Conservation (phyloP, 176 grass and related monocot species). For the Tillandsia fasciculata region DNA sequence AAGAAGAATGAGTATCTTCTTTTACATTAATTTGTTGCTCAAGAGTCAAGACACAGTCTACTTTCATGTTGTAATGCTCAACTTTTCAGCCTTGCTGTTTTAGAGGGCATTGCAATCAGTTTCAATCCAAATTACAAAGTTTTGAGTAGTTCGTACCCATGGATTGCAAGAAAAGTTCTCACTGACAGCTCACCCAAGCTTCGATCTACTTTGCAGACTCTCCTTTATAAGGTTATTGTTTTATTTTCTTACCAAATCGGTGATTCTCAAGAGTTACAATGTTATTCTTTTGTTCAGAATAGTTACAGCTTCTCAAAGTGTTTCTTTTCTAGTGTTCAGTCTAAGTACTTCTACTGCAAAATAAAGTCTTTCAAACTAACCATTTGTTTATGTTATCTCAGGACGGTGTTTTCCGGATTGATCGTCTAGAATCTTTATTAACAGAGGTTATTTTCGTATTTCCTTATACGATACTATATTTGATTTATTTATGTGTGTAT, state of each 20-base stretch:
- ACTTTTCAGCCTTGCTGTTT: constrained; percentile 85
- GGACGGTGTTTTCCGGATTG: constrained; percentile 83
- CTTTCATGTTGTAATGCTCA: not conserved
- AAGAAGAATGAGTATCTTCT: not conserved
- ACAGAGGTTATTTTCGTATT: constrained; percentile 52
- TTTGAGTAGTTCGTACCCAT: constrained; percentile 89
- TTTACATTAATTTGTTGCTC: not conserved
- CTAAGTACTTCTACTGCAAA: constrained; percentile 17
- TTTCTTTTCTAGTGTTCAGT: not conserved
- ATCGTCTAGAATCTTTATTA: constrained; percentile 86
- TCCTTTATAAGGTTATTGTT: constrained; percentile 74
- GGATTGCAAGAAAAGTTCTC: constrained; percentile 99
- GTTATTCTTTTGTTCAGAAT: not conserved
- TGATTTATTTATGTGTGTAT: not conserved
- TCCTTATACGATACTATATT: constrained; percentile 6
- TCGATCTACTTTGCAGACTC: constrained; percentile 59
- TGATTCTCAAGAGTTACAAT: constrained; percentile 1
- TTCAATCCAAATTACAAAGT: constrained; percentile 97
- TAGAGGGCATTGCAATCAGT: constrained; percentile 87
- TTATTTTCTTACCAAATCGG: constrained; percentile 15
- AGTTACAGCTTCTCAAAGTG: not conserved
- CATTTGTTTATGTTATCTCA: constrained; percentile 30
- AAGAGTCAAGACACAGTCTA: not conserved
- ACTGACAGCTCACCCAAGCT: constrained; percentile 89
- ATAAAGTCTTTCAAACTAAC: constrained; percentile 20